A percentile compares a stretch with the other conserved stretches of the same genome.
Evolutionary conservation across 129 eudicot species (phyloP).

Genomic region (Flaveria robusta): DNA sequence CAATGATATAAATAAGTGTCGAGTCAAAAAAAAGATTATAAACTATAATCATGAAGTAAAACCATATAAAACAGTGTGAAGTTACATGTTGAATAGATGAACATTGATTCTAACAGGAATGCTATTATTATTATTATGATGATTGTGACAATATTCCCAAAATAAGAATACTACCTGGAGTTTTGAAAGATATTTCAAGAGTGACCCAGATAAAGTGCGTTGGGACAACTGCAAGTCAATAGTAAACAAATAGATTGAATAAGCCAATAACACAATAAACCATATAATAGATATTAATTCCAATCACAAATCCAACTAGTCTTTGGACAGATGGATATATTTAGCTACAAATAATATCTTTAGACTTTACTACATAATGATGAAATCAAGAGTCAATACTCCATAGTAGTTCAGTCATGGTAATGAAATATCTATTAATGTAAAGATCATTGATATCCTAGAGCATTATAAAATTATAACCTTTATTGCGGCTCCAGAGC

Average conservation of each 20-base stretch:
- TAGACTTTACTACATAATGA: neutral
- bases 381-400: neutral
- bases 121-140: conserved; percentile 4
- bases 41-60: conserved; percentile 1
- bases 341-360: neutral
- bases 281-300: neutral
- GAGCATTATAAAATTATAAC: neutral
- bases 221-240: conserved; percentile 77
- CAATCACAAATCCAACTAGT: neutral
- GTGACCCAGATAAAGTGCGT: conserved; percentile 85
- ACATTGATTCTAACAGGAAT: conserved; percentile 21
- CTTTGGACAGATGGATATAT: neutral
- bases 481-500: neutral
- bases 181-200: conserved; percentile 93
- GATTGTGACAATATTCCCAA: neutral
- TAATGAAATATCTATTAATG: conserved; percentile 8
- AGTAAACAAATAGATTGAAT: conserved; percentile 23
- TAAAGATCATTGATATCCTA: neutral
- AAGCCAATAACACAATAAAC: conserved; percentile 1
- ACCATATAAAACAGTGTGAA: neutral
- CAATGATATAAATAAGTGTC: neutral
- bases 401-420: neutral
- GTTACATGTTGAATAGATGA: conserved; percentile 1
- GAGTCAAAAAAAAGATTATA: neutral
- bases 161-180: conserved; percentile 66